A percentile compares a stretch with the other conserved stretches of the same genome.
Evolutionary conservation across 2,329 filamentous ascomycete species (phyloP).

Genomic region (Neofusicoccum parvum): DNA sequence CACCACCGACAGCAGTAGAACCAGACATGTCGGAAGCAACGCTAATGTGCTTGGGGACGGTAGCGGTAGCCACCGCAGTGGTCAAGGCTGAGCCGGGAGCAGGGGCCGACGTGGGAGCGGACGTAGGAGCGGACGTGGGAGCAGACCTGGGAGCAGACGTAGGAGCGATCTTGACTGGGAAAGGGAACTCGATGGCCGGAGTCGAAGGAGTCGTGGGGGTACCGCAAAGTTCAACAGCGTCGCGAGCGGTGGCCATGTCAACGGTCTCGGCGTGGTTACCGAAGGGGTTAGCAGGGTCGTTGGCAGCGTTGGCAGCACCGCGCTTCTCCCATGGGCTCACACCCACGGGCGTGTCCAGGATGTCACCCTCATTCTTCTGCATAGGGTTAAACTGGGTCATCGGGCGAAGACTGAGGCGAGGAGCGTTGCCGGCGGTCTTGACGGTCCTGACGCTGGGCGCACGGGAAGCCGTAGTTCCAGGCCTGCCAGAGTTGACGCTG

Average conservation of each 20-base stretch:
- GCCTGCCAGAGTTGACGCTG: background rate
- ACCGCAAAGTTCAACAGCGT: slow-evolving; percentile 13
- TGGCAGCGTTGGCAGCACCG: slow-evolving; percentile 32
- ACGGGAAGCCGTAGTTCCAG: slow-evolving; percentile 1
- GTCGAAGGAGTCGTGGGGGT: slow-evolving; percentile 15
- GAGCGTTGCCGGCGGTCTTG: slow-evolving; percentile 60
- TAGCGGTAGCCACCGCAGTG: background rate
- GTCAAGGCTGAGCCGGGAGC: background rate
- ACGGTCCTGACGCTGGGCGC: slow-evolving; percentile 44
- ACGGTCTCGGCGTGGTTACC: slow-evolving; percentile 38
- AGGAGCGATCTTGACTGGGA: slow-evolving; percentile 4
- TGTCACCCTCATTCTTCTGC: background rate
- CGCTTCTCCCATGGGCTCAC: slow-evolving; percentile 44
- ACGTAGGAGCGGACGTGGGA: slow-evolving; percentile 9
- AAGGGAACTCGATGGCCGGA: slow-evolving; percentile 12
- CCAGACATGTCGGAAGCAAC: slow-evolving; percentile 26
- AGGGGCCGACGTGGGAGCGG: slow-evolving; percentile 4
- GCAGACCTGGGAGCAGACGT: slow-evolving; percentile 1
- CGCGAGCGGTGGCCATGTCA: slow-evolving; percentile 31
- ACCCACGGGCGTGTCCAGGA: slow-evolving; percentile 4
- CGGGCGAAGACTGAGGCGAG: slow-evolving; percentile 82
- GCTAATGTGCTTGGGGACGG: background rate
- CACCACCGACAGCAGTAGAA: slow-evolving; percentile 24
- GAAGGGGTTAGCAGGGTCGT: slow-evolving; percentile 39
- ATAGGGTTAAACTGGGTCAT: slow-evolving; percentile 69